Conservation (phyloP, 2,329 filamentous ascomycete genomes). For the Claviceps humidiphila region DNA sequence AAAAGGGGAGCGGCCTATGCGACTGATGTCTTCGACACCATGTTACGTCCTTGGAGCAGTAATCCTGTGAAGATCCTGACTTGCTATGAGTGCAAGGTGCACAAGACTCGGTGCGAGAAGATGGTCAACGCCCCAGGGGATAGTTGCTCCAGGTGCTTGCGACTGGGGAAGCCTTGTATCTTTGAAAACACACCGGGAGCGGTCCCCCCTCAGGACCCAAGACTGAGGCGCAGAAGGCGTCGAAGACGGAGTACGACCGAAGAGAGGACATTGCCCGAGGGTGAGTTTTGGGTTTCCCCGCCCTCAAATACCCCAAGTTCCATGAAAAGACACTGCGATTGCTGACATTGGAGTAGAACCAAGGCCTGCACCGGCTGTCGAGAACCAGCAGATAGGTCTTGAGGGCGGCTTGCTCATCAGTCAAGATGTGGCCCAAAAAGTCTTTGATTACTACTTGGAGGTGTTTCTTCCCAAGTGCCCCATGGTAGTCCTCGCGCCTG, state of each 20-base stretch:
- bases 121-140: background rate
- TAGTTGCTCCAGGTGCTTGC: background rate
- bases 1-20: background rate
- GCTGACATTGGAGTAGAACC: background rate
- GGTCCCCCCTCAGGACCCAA: too few relatives aligned
- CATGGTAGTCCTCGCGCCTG: slow-evolving; percentile 1
- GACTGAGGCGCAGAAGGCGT: too few relatives aligned
- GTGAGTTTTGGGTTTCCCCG: too few relatives aligned
- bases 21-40: background rate
- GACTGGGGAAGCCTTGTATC: slow-evolving; percentile 3
- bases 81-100: slow-evolving; percentile 2
- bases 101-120: slow-evolving; percentile 5
- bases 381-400: slow-evolving; percentile 3
- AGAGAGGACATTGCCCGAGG: too few relatives aligned
- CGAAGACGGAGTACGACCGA: too few relatives aligned
- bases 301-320: too few relatives aligned
- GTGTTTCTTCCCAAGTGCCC: slow-evolving; percentile 2
- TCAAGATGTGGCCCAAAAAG: slow-evolving; percentile 1
- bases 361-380: slow-evolving; percentile 2
- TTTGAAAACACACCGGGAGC: background rate
- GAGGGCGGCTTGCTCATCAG: slow-evolving; percentile 2
- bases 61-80: slow-evolving; percentile 1
- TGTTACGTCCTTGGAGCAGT: slow-evolving; percentile 2
- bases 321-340: background rate
- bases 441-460: slow-evolving; percentile 2